Evolutionary conservation across 176 grass and related monocot species (phyloP), one percentile per base, ranked within the genome.

Genomic region (Raddia distichophylla): DNA sequence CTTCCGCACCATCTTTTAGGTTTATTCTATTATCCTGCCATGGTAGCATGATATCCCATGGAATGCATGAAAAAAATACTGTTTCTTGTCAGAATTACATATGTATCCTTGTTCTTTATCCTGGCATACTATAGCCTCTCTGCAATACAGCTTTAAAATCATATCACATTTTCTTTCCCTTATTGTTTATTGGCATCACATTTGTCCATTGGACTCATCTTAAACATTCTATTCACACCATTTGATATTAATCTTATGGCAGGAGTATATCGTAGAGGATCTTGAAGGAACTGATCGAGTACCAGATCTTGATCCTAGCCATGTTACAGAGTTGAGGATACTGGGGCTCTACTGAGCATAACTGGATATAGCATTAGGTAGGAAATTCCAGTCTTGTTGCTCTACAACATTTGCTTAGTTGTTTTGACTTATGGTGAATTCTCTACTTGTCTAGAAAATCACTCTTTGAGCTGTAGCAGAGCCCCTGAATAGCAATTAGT

Each of bases 231-330:
- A 52, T 27, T 75, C 46, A 20, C 53, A 43, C 75, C 60, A 37
- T 66, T 45, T 82, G 47, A 82, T 46, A 67, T 74, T 83, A 18
- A 3, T 81, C 55, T 86, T 56, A 53, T 86, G 37, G 51, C 82
- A 95, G 93, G 96, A 99, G 82, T 99, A 95, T 80, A 83, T 99
- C 45, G 96, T 95, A 68, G 96, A 95, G 66, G 93, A 89, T 86
- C 87, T 94, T 85, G 96, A 99, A 77, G 89, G 69, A 80, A 89
- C 81, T 74, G 87, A 90, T 40, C 70, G 51, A 54, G 71, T 95
- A 61, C 76, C 96, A 14, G 91, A 93, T 69, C 96, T 99, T 80
- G 93, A 95, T 84, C 90, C 92, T 85, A 88, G 85, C 78, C 91
- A 99, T 90, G 82, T 95, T 68, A 86, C 82, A 55, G 96, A 95